Percentiles rank a stretch among this genome's conserved stretches.
These are phyloP conservation scores for Coprinellus aureogranulatus DNA, from an alignment of 768 basidiomycete species.

Conservation along the genomic window DNA sequence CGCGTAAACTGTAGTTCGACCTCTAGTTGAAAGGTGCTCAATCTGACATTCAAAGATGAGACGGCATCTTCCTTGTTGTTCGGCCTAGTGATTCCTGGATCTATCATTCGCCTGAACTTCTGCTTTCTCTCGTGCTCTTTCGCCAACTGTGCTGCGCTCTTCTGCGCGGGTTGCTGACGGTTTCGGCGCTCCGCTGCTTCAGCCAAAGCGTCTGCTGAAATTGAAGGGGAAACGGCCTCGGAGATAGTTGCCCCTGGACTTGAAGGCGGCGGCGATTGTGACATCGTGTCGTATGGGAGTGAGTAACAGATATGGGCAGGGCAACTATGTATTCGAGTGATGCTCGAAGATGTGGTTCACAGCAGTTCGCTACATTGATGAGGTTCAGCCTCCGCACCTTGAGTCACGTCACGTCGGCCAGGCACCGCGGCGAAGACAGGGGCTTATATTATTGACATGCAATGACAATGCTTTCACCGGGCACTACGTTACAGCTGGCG, in stretches of 20 bases:
- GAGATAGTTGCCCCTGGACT: slow-evolving; percentile 4
- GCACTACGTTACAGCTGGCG: too few relatives aligned
- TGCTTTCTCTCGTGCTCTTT: slow-evolving; percentile 68
- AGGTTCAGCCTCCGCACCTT: neutral
- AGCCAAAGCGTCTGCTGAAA: slow-evolving; percentile 38
- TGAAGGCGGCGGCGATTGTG: slow-evolving; percentile 7
- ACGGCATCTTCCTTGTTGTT: slow-evolving; percentile 62
- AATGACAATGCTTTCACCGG: too few relatives aligned
- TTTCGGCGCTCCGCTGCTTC: slow-evolving; percentile 46
- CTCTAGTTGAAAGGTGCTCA: slow-evolving; percentile 14
- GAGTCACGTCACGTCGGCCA: too few relatives aligned
- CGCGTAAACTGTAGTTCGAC: neutral
- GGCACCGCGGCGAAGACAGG: too few relatives aligned
- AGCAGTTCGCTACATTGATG: neutral
- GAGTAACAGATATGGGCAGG: neutral
- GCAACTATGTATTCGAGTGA: neutral
- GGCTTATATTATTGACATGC: too few relatives aligned
- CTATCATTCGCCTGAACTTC: slow-evolving; percentile 70
- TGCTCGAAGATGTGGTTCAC: neutral
- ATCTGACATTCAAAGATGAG: slow-evolving; percentile 61
- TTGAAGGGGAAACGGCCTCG: slow-evolving; percentile 5
- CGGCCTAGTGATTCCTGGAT: slow-evolving; percentile 73
- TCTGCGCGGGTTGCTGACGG: slow-evolving; percentile 28
- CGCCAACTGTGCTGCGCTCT: slow-evolving; percentile 36
- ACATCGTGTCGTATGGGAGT: slow-evolving; percentile 4